Evolutionary conservation across 2,329 filamentous ascomycete species (phyloP).

Genomic region (Penicillium capsulatum): DNA sequence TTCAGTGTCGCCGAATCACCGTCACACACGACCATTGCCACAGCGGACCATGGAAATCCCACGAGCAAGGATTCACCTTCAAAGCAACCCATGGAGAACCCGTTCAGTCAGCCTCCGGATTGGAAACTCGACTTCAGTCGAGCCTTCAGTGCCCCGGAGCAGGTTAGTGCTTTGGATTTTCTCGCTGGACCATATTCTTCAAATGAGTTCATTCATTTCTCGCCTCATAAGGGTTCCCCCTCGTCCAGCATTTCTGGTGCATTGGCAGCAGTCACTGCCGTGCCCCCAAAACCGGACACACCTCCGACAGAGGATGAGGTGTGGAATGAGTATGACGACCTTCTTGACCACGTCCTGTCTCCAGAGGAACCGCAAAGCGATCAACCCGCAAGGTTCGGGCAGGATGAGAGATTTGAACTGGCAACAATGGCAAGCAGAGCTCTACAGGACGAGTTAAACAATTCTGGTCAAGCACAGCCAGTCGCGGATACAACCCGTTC

Average conservation of each 20-base stretch:
- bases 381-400: slow-evolving; percentile 12
- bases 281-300: slow-evolving; percentile 59
- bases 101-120: slow-evolving; percentile 24
- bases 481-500: slow-evolving; percentile 26
- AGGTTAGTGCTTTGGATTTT: slow-evolving; percentile 30
- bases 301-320: slow-evolving; percentile 76
- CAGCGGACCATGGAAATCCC: slow-evolving; percentile 23
- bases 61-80: slow-evolving; percentile 21
- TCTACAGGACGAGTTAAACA: slow-evolving; percentile 35
- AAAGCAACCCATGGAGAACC: slow-evolving; percentile 20
- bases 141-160: slow-evolving; percentile 32
- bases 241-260: slow-evolving; percentile 62
- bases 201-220: slow-evolving; percentile 69
- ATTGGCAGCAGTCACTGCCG: slow-evolving; percentile 60
- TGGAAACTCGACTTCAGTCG: slow-evolving; percentile 28
- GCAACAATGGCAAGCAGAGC: slow-evolving; percentile 38
- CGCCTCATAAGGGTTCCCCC: slow-evolving; percentile 67
- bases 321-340: slow-evolving; percentile 90
- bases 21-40: slow-evolving; percentile 33
- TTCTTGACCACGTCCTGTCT: slow-evolving; percentile 67
- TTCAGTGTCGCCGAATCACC: slow-evolving; percentile 56
- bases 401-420: slow-evolving; percentile 32
- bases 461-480: slow-evolving; percentile 16
- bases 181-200: slow-evolving; percentile 37
- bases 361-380: slow-evolving; percentile 32